Conservation (phyloP, 371 early-diverging fungal genomes). For the Mortierella polycephala region DNA sequence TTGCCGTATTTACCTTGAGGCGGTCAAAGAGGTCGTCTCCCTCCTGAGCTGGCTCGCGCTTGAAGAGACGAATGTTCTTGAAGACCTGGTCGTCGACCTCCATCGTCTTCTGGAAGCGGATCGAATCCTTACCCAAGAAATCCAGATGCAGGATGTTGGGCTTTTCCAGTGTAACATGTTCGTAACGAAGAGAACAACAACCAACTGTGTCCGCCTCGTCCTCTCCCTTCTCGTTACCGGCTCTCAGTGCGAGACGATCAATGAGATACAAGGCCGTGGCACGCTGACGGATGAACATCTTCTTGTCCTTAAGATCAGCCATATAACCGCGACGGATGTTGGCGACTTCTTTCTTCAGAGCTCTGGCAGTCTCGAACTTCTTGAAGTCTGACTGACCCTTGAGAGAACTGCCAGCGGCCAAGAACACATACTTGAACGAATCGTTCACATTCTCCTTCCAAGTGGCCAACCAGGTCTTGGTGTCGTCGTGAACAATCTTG, state of each 20-base stretch:
- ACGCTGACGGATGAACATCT: constrained; percentile 86
- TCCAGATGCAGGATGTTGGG: constrained; percentile 89
- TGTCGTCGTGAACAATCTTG: constrained; percentile 87
- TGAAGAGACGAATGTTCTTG: constrained; percentile 92
- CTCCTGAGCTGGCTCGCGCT: constrained; percentile 75
- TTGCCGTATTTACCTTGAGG: constrained; percentile 68
- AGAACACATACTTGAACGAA: constrained; percentile 92
- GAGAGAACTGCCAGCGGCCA: constrained; percentile 91
- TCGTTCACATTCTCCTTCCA: constrained; percentile 98
- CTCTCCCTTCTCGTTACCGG: constrained; percentile 97
- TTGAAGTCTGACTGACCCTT: constrained; percentile 96
- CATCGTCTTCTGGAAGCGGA: constrained; percentile 92
- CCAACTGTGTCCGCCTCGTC: constrained; percentile 99
- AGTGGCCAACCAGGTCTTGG: constrained; percentile 96
- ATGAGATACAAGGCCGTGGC: constrained; percentile 97
- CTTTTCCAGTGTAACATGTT: constrained; percentile 87
- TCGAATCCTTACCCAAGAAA: constrained; percentile 98
- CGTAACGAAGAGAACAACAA: constrained; percentile 95
- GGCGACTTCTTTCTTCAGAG: constrained; percentile 82
- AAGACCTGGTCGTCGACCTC: constrained; percentile 88
- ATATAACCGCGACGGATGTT: constrained; percentile 84
- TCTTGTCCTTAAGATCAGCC: constrained; percentile 78
- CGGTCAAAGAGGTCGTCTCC: constrained; percentile 91
- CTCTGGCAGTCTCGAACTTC: constrained; percentile 96
- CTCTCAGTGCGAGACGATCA: constrained; percentile 94